Evolutionary conservation across 2,329 filamentous ascomycete genomes (phyloP), one percentile per base, ranked within the genome.

Genomic region (Aspergillus japonicus): DNA sequence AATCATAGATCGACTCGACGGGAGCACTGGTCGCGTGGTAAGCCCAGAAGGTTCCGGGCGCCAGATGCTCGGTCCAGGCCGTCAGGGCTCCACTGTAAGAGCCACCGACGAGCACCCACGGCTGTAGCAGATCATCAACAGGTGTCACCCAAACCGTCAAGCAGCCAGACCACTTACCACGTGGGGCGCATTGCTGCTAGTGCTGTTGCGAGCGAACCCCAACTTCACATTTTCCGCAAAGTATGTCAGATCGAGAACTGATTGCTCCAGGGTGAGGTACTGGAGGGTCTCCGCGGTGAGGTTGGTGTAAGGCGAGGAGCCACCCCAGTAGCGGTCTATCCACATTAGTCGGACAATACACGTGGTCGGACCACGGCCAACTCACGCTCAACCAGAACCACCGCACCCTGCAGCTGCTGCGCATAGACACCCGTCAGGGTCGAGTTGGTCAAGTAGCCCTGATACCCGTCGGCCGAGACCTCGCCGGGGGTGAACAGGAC

Each of bases 41-140:
- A 1, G 83, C 84, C 84, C 84, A 87, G 71, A 85, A 84, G 0
- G 83, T 85, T 6, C 82, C 84, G 0, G 83, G 83, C 1, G 78
- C 73, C 2, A 81, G 72, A 12, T 80, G 80, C 39, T 81, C 81
- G 2, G 79, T 83, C 83, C 84, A 86, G 0, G 83, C 84, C 2
- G 83, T 70, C 16, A 87, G 73, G 5, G 83, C 82, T 47, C 84
- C 85, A 33, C 78, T 80, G 68, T 87, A 87, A 0, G 82, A 85
- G 29, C 83, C 84, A 14, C 85, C 85, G 6, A 77, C 74, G 50
- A 83, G 75, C 5, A 87, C 77, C 84, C 85, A 87, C 2, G 85
- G 84, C 69, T 80, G 62, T 16, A 11, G 29, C 16, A 8, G 33
- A 31, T 23, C 29, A 19, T 31, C 21, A 24, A 16, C 39, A 16